Conservation (phyloP, 1,139 yeast species). For the Magnusiomyces starmeri region DNA sequence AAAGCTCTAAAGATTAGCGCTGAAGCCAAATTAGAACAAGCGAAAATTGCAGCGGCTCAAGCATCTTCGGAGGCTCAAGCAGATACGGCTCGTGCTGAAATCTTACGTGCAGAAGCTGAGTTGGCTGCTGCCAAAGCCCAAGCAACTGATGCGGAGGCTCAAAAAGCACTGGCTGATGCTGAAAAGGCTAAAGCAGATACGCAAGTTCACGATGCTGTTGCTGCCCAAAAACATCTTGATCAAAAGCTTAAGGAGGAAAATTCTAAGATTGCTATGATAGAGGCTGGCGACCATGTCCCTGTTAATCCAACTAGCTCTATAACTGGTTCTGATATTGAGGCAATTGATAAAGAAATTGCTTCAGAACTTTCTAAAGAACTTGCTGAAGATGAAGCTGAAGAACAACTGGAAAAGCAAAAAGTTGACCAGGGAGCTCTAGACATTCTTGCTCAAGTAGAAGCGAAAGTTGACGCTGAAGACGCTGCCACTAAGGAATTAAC, state of each 20-base stretch:
- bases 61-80: conserved; percentile 19
- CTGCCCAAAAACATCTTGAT: conserved; percentile 4
- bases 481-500: conserved; percentile 1
- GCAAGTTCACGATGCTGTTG: conserved; percentile 10
- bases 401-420: conserved; percentile 7
- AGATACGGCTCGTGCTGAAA: conserved; percentile 17
- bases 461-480: conserved; percentile 11
- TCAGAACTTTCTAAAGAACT: not conserved
- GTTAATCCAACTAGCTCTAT: not conserved
- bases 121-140: conserved; percentile 23
- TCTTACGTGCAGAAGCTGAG: conserved; percentile 20
- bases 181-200: conserved; percentile 16
- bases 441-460: conserved; percentile 9
- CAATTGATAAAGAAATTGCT: not conserved
- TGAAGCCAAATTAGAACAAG: conserved; percentile 27
- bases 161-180: conserved; percentile 15
- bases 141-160: conserved; percentile 15
- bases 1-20: conserved; percentile 22
- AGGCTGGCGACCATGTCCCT: conserved; percentile 1
- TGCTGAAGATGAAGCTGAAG: conserved; percentile 11
- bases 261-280: not conserved
- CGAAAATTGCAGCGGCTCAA: conserved; percentile 27
- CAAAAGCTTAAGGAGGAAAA: conserved; percentile 2
- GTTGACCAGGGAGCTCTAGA: conserved; percentile 10
- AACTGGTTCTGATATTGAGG: not conserved